Base-by-base conservation (phyloP, 2,329 filamentous ascomycete species). In the Colletotrichum noveboracense region DNA sequence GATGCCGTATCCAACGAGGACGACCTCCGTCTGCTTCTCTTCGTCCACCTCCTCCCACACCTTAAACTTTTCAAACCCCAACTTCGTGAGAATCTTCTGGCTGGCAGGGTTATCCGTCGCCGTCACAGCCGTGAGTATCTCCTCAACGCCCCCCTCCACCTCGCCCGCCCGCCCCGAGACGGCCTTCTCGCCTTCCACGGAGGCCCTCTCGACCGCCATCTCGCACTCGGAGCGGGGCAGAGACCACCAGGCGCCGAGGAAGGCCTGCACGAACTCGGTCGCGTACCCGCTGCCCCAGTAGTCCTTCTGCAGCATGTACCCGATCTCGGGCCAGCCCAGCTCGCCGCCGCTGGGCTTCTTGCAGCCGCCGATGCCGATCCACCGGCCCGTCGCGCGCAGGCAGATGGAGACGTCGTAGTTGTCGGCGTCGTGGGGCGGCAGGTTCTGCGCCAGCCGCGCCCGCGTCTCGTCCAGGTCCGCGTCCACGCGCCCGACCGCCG, bases 351-450 rank as follows among this genome's bases (percentile, higher is more conserved):
- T 65, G 72, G 77, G 78, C 77, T 87, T 84, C 77, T 88, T 85
- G 72, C 84, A 84, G 32, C 90, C 88, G 38, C 89, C 87, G 18
- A 86, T 79, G 52, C 91, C 88, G 70, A 92, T 83, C 34, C 92
- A 80, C 77, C 90, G 87, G n/a, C 85, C 87, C 18, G 86, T 88
- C 28, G 82, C 85, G 18, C 82, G 80, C 65, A 87, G 82, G 76
- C 84, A 87, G 72, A 94, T 87, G 77, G 88, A 87, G 78, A 88
- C 92, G 80, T 93, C 90, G 86, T 89, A 93, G 34, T 87, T 89
- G 62, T 84, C 80, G 13, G 79, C 78, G 78, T 93, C 89, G 67
- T 87, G 83, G 7, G 88, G 89, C 2, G 89, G 84, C n/a, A 91
- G 80, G 36, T 85, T 87, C 13, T 77, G 78, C 6, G 81, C 80